phyloP scores from a whole-genome alignment of 78 protist genomes.

The Dictyostelium purpureum region DNA sequence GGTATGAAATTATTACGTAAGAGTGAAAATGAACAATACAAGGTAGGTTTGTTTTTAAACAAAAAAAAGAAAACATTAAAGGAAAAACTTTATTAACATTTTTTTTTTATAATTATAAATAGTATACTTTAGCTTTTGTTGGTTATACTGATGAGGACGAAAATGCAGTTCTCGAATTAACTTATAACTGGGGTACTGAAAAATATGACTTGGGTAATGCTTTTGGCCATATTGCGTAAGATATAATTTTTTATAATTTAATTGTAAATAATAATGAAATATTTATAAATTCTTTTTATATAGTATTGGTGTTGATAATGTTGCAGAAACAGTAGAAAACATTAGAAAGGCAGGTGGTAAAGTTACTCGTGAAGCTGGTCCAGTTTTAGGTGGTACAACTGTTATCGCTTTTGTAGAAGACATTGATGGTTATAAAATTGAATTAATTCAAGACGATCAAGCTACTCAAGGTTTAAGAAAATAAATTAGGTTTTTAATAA shows the following conservation, averaged over 20 bases:
- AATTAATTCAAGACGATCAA: constrained; percentile 33
- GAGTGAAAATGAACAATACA: constrained; percentile 36
- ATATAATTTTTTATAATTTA: too few relatives aligned
- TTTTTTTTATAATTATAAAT: not conserved
- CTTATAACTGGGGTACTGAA: constrained; percentile 54
- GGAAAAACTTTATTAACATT: not conserved
- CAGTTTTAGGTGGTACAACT: constrained; percentile 69
- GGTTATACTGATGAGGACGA: not conserved
- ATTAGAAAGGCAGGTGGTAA: constrained; percentile 44
- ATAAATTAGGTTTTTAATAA: not conserved
- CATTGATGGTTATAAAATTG: constrained; percentile 74
- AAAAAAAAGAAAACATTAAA: too few relatives aligned
- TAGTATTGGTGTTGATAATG: constrained; percentile 36
- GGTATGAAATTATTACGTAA: constrained; percentile 69
- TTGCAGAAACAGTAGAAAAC: not conserved
- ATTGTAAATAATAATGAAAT: too few relatives aligned
- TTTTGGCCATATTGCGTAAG: constrained; percentile 76
- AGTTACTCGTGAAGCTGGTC: constrained; percentile 65
- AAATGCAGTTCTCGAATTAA: constrained; percentile 44
- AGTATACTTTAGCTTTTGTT: constrained; percentile 42
- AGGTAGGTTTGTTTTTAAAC: not conserved
- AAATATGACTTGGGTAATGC: constrained; percentile 52
- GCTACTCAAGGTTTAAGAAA: constrained; percentile 35
- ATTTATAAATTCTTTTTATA: too few relatives aligned
- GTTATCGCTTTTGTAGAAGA: constrained; percentile 77